Evolutionary conservation across 2,329 filamentous ascomycete genomes (phyloP), one percentile per base, ranked within the genome.

Genomic region (Amylocarpus encephaloides): DNA sequence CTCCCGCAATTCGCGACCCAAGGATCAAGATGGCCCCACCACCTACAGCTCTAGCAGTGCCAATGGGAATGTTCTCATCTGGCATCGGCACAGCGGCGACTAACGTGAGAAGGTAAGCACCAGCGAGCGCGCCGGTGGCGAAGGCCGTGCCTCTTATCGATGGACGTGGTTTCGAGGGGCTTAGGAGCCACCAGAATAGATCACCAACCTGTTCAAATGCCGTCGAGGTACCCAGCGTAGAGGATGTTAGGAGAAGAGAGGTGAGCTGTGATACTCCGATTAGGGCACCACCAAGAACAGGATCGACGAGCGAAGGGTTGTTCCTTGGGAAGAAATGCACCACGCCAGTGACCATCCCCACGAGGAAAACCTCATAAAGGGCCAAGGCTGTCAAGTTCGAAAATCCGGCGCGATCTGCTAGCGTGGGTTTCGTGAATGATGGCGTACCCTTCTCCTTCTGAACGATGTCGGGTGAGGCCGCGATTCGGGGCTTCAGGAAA

Each of bases 151-250:
- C 48, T 16, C 35, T 52, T 12, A 59, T 42, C 10, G 44, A 35
- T 26, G 54, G 52, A 11, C 36, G 16, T 15, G 39, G 44, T 16
- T 39, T 15, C 10, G 15, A 6, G 45, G 53, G 29, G 54, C 42
- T 16, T n/a, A 52, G 11, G 1, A 19, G 26, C 58, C 58, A 62
- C 69, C 73, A 75, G 54, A 82, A 70, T 56, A 74, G 71, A 48
- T 74, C 73, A 7, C 80, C 82, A 5, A 76, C 56, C 58, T 85
- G 80, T 59, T 84, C 79, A 57, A 80, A 86, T 0, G 76, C 76
- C 1, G 71, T 71, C 2, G 82, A 85, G 2, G 82, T 76, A 5
- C 83, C 82, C 3, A 87, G 64, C 51, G 83, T 71, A 36, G 72
- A 68, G 18, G 71, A 71, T 19, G 80, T 75, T 32, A 75, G 59